These are phyloP conservation scores for Ustilago trichophora DNA, from an alignment of 1,284 basidiomycete genomes.

Conservation along the genomic window DNA sequence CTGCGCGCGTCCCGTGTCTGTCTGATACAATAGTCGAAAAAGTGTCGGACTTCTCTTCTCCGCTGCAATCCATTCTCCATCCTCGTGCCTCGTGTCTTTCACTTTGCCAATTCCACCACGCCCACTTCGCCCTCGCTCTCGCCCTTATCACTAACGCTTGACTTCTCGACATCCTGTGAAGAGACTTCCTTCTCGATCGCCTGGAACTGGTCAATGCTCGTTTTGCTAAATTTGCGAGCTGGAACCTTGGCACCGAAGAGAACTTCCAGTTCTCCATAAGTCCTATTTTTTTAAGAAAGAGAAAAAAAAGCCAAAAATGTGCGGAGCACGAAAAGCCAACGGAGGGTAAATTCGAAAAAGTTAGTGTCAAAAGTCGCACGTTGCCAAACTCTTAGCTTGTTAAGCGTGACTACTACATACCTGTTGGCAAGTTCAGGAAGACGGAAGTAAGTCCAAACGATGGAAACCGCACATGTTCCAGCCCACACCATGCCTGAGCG, in stretches of 20 bases:
- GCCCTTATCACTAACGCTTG: slow-evolving; percentile 15
- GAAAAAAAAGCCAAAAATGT: no score
- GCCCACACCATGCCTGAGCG: slow-evolving; percentile 68
- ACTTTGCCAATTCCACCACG: slow-evolving; percentile 10
- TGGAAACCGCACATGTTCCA: slow-evolving; percentile 65
- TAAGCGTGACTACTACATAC: no score
- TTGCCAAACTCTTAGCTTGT: no score
- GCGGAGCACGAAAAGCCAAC: no score
- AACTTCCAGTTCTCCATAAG: slow-evolving; percentile 69
- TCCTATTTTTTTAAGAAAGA: slow-evolving; percentile 40
- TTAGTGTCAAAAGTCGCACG: no score
- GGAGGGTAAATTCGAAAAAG: slow-evolving; percentile 4
- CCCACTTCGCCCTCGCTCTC: background rate
- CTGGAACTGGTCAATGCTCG: slow-evolving; percentile 60
- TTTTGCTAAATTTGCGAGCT: slow-evolving; percentile 66
- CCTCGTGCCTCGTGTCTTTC: background rate
- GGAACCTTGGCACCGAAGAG: slow-evolving; percentile 65
- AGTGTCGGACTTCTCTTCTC: slow-evolving; percentile 8
- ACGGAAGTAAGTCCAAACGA: slow-evolving; percentile 66
- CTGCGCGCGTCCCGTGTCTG: no score
- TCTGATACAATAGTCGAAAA: no score
- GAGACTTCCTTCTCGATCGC: slow-evolving; percentile 22
- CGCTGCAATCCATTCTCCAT: background rate
- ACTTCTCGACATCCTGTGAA: slow-evolving; percentile 19
- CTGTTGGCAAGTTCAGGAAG: slow-evolving; percentile 67